phyloP scores from a whole-genome alignment of 306 rosid genomes.

The Sesbania bispinosa region DNA sequence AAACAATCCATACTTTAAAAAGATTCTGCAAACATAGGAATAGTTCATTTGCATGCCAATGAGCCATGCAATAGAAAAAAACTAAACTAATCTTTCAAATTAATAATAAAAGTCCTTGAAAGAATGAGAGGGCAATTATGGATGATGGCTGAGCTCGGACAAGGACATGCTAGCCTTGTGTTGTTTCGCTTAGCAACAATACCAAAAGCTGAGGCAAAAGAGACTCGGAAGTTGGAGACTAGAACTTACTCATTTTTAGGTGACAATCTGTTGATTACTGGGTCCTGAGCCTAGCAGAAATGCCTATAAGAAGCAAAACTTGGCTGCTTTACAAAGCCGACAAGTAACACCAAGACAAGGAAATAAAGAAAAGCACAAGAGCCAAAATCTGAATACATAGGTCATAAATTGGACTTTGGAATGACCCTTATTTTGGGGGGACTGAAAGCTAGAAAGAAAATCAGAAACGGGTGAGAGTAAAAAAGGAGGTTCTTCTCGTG shows the following conservation, averaged over 20 bases:
- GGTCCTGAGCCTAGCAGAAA: conserved; percentile 1
- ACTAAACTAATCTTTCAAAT: too few relatives aligned
- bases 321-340: conserved; percentile 38
- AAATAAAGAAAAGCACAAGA: conserved; percentile 35
- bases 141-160: conserved; percentile 21
- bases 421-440: conserved; percentile 43
- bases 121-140: conserved; percentile 28
- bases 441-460: conserved; percentile 43
- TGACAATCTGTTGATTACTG: conserved; percentile 18
- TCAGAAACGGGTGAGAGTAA: background rate
- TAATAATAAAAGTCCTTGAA: conserved; percentile 26
- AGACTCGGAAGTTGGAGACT: conserved; percentile 23
- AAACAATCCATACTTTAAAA: conserved; percentile 5
- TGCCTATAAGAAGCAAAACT: conserved; percentile 19
- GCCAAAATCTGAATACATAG: conserved; percentile 43
- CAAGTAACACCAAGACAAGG: conserved; percentile 36
- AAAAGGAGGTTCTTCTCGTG: conserved; percentile 37
- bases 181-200: conserved; percentile 16
- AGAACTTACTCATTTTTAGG: conserved; percentile 30
- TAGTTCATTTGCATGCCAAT: conserved; percentile 30
- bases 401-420: conserved; percentile 29
- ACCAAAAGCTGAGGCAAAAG: conserved; percentile 3
- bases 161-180: conserved; percentile 2
- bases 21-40: conserved; percentile 22
- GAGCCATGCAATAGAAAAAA: conserved; percentile 28